Evolutionary conservation across 345 rosid species (phyloP).

Genomic region (Eucalyptus guilfoylei): DNA sequence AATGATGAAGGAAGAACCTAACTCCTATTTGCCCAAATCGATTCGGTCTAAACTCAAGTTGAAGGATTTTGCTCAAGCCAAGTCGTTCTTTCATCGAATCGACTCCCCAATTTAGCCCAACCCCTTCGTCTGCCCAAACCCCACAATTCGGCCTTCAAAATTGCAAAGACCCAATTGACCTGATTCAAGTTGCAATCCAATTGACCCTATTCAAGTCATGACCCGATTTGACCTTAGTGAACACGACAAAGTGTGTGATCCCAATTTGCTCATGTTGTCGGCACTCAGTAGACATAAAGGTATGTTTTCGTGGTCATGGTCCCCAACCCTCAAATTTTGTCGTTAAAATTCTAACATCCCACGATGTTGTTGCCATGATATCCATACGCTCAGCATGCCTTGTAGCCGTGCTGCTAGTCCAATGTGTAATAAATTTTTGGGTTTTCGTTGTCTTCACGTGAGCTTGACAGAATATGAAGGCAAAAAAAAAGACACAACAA

Average conservation of each 20-base stretch:
- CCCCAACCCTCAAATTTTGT: neutral
- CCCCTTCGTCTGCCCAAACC: too few relatives aligned
- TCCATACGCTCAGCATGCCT: rapidly evolving
- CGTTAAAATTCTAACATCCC: too few relatives aligned
- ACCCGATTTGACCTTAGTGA: rapidly evolving
- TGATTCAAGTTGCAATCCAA: too few relatives aligned
- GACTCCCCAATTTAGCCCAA: neutral
- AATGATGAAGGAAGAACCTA: neutral
- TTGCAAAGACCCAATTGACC: too few relatives aligned
- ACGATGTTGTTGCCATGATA: too few relatives aligned
- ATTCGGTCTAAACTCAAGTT: neutral
- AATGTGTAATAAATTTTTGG: too few relatives aligned
- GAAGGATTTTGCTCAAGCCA: neutral
- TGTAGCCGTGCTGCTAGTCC: too few relatives aligned
- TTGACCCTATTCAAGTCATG: too few relatives aligned
- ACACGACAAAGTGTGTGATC: too few relatives aligned
- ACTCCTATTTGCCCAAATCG: too few relatives aligned
- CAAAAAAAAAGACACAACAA: neutral
- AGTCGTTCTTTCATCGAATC: neutral
- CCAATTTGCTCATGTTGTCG: neutral
- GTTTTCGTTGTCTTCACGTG: neutral
- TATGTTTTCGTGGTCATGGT: neutral
- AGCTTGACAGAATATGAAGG: rapidly evolving
- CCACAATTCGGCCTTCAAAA: too few relatives aligned
- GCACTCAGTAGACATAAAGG: neutral